A percentile compares a stretch with the other conserved stretches of the same genome.
These are phyloP conservation scores for Scedosporium apiospermum DNA, from an alignment of 2,329 filamentous ascomycete genomes.

Conservation along the genomic window DNA sequence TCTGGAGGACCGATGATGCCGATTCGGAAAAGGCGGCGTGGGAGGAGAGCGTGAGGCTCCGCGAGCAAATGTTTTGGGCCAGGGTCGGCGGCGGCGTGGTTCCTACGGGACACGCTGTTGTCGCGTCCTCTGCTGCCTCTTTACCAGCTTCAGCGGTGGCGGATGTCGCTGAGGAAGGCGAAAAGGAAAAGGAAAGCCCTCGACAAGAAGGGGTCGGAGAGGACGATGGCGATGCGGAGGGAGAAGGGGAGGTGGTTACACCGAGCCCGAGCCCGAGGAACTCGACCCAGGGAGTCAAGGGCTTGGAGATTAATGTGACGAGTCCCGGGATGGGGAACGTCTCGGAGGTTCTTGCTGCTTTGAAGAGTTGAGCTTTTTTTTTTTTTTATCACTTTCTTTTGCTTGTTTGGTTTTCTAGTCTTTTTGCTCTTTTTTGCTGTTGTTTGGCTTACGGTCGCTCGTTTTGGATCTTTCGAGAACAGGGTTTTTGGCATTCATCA, in stretches of 20 bases:
- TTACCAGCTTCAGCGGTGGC: neutral
- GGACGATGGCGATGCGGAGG: neutral
- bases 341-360: neutral
- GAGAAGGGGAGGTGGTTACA: neutral
- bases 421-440: neutral
- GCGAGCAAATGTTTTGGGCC: slow-evolving; percentile 97
- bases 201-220: neutral
- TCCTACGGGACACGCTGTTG: slow-evolving; percentile 35
- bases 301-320: neutral
- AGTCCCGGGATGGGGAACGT: neutral
- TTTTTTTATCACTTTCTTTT: slow-evolving; percentile 7
- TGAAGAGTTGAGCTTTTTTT: slow-evolving; percentile 7
- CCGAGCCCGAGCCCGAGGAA: neutral
- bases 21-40: slow-evolving; percentile 82
- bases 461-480: no score
- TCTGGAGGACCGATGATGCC: slow-evolving; percentile 75
- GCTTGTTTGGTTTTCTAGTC: slow-evolving; percentile 2
- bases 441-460: no score
- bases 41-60: slow-evolving; percentile 84
- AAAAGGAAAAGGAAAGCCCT: no score
- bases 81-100: slow-evolving; percentile 86
- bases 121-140: neutral
- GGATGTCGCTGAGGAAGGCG: neutral
- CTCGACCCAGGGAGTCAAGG: neutral
- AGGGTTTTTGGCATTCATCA: no score